Evolutionary conservation across 1,139 yeast species (phyloP), one percentile per base, ranked within the genome.

Genomic region (Nakaseomyces uthaithaninus): DNA sequence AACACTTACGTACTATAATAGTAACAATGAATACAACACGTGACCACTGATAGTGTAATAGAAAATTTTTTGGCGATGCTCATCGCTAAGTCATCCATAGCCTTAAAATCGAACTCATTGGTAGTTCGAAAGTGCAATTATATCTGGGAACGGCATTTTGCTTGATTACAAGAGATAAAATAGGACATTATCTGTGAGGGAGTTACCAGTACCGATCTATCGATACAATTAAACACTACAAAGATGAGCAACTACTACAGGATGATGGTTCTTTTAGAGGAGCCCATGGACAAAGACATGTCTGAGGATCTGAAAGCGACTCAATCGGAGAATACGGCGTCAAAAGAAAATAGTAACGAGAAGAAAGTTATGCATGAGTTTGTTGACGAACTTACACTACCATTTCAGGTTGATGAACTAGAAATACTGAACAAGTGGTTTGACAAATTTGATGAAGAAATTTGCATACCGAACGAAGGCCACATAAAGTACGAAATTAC

Each of bases 401-500:
- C 62, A 8, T 54, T 65, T 15, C 58, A 59, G 7, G 72, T 71
- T 31, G 75, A 76, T 9, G 75, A 73, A 31, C 63, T 77, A 67
- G 78, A 75, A 45, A 77, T 72, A 45, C 59, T 78, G 54, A 78
- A 79, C 52, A 60, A 55, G 24, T 78, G 80, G 62, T 79, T 79
- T 53, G 83, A 79, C 53, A 62, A 61, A 38, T 79, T 79, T 52
- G 86, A 79, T 54, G 75, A 68, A 34, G 62, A 62, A 24, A 68
- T 79, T 18, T 81, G 84, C 24, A 67, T 74, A 45, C 85, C 84
- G 22, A 78, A 79, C 51, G 82, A 78, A 47, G 79, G 76, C 4
- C 74, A 74, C 51, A 73, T 79, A 47, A 78, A 78, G 54, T 79
- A 79, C 52, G 85, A 79, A 51, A 82, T 78, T 6, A 83, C 83